A percentile compares a stretch with the other conserved stretches of the same genome.
These are phyloP conservation scores for Erigeron philadelphicus DNA, from an alignment of 140 eudicot genomes.

Conservation along the genomic window DNA sequence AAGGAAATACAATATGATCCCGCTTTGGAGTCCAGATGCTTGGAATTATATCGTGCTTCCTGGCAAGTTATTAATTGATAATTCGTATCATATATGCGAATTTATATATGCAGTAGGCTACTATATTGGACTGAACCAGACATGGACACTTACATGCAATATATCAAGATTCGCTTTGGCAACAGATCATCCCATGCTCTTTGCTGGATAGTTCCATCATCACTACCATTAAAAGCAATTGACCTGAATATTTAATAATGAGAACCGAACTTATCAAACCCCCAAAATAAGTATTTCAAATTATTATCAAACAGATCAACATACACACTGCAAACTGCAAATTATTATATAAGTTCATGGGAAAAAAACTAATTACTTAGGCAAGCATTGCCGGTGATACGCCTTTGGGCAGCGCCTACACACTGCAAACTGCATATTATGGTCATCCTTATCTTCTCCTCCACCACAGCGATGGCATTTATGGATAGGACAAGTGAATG, in stretches of 20 bases:
- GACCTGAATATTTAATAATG: constrained; percentile 29
- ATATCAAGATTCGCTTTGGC: constrained; percentile 59
- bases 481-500: constrained; percentile 78
- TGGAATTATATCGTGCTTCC: constrained; percentile 62
- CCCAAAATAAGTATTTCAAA: constrained; percentile 6
- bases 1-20: constrained; percentile 60
- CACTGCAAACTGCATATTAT: constrained; percentile 64
- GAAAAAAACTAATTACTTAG: constrained; percentile 38
- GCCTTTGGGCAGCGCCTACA: constrained; percentile 91
- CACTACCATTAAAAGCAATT: constrained; percentile 40
- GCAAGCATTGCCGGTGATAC: constrained; percentile 81
- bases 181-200: constrained; percentile 83
- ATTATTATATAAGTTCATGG: constrained; percentile 3
- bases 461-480: constrained; percentile 47
- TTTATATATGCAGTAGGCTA: not conserved
- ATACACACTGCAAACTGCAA: no score
- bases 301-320: no score
- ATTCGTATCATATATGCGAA: constrained; percentile 17
- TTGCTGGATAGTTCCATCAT: constrained; percentile 32
- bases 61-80: constrained; percentile 29
- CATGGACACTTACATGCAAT: constrained; percentile 57
- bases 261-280: constrained; percentile 1
- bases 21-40: constrained; percentile 55
- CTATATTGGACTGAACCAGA: not conserved
- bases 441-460: constrained; percentile 49